phyloP scores from a whole-genome alignment of 1,139 yeast genomes.

The Zygotorulaspora mrakii region DNA sequence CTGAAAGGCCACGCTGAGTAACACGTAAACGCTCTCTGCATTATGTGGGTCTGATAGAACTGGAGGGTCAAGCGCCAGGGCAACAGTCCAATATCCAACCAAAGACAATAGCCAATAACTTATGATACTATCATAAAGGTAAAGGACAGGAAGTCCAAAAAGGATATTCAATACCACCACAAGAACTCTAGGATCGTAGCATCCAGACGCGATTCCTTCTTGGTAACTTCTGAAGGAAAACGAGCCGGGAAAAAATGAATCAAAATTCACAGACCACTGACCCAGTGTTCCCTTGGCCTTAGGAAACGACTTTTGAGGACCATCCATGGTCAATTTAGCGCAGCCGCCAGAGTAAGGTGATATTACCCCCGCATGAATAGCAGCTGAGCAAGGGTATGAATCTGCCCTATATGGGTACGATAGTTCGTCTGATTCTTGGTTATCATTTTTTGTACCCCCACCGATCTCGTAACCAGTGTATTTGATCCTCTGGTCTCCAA shows the following conservation, averaged over 20 bases:
- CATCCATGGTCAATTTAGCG: conserved; percentile 58
- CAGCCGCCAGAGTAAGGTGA: conserved; percentile 81
- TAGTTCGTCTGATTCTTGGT: conserved; percentile 29
- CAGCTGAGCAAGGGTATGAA: conserved; percentile 87
- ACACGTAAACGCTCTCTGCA: conserved; percentile 51
- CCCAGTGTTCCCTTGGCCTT: conserved; percentile 47
- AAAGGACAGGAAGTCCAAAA: conserved; percentile 57
- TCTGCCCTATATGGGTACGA: conserved; percentile 78
- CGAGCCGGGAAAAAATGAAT: conserved; percentile 71
- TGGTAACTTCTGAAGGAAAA: conserved; percentile 49
- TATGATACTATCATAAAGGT: conserved; percentile 50
- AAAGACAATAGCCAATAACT: conserved; percentile 60
- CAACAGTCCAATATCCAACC: conserved; percentile 85
- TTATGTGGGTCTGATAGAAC: conserved; percentile 51
- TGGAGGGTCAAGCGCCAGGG: conserved; percentile 83
- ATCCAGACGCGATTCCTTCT: conserved; percentile 42
- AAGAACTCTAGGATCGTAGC: conserved; percentile 62
- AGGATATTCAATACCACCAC: conserved; percentile 57
- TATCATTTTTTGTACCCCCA: conserved; percentile 44
- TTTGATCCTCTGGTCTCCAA: conserved; percentile 64
- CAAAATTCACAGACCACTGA: conserved; percentile 58
- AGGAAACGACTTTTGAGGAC: conserved; percentile 49
- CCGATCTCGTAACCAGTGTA: conserved; percentile 76
- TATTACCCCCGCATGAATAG: conserved; percentile 76
- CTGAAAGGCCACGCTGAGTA: conserved; percentile 68